These are phyloP conservation scores for Amanita phalloides DNA, from an alignment of 768 basidiomycete genomes.

Conservation along the genomic window DNA sequence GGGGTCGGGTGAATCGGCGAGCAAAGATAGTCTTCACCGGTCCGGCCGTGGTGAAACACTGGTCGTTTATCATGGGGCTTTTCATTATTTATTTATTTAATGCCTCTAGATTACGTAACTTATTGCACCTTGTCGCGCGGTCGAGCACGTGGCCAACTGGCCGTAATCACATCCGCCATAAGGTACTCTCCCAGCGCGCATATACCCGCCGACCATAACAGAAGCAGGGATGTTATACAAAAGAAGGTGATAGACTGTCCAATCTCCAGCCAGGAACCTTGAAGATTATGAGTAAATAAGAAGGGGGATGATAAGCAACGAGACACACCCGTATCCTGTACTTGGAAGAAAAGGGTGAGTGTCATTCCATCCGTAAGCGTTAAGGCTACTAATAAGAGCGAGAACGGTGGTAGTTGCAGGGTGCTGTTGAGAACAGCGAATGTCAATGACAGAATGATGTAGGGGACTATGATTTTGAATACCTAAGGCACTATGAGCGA, in stretches of 20 bases:
- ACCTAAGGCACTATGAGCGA: slow-evolving; percentile 27
- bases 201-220: slow-evolving; percentile 72
- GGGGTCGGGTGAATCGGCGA: too few species aligned
- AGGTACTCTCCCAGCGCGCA: slow-evolving; percentile 64
- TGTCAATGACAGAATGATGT: slow-evolving; percentile 59
- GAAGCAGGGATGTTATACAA: slow-evolving; percentile 68
- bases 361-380: slow-evolving; percentile 77
- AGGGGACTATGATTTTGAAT: slow-evolving; percentile 78
- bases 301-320: background rate
- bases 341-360: slow-evolving; percentile 72
- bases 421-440: slow-evolving; percentile 62
- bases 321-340: slow-evolving; percentile 60
- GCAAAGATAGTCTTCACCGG: too few species aligned
- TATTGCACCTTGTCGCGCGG: background rate
- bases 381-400: slow-evolving; percentile 67
- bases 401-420: slow-evolving; percentile 66
- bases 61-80: too few species aligned
- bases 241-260: slow-evolving; percentile 86
- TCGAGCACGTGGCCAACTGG: background rate
- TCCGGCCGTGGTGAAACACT: too few species aligned
- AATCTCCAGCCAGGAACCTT: slow-evolving; percentile 83
- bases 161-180: slow-evolving; percentile 33
- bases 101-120: too few species aligned
- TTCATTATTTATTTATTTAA: too few species aligned
- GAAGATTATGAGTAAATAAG: slow-evolving; percentile 4